These are phyloP conservation scores for Dryas octopetala DNA, from an alignment of 306 rosid species.

Conservation along the genomic window DNA sequence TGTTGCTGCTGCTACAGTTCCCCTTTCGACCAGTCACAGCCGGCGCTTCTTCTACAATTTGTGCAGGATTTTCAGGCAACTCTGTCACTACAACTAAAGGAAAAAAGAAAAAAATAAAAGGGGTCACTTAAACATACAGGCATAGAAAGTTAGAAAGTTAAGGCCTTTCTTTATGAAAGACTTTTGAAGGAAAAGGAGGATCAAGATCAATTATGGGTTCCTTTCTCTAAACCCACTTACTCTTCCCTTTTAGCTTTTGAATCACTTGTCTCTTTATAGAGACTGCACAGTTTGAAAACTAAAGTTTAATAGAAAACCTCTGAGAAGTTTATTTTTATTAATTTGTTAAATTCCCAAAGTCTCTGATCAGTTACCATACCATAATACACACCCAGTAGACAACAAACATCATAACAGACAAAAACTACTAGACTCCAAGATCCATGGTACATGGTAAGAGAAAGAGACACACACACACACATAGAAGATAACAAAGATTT, in stretches of 20 bases:
- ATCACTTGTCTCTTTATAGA: slow-evolving; percentile 39
- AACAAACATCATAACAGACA: slow-evolving; percentile 63
- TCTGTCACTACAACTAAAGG: slow-evolving; percentile 30
- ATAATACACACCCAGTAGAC: slow-evolving; percentile 28
- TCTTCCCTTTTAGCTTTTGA: slow-evolving; percentile 48
- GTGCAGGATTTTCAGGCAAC: slow-evolving; percentile 45
- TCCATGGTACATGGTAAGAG: background rate
- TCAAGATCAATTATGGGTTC: slow-evolving; percentile 41
- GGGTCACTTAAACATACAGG: slow-evolving; percentile 26
- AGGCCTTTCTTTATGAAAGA: slow-evolving; percentile 2
- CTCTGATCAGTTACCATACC: slow-evolving; percentile 37
- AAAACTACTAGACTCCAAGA: slow-evolving; percentile 66
- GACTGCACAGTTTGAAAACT: slow-evolving; percentile 32
- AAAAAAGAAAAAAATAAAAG: slow-evolving; percentile 26
- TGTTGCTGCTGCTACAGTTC: slow-evolving; percentile 51
- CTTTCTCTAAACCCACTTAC: slow-evolving; percentile 36
- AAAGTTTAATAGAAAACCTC: slow-evolving; percentile 30
- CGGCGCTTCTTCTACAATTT: slow-evolving; percentile 48
- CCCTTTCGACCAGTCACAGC: slow-evolving; percentile 37
- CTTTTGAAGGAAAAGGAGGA: slow-evolving; percentile 43
- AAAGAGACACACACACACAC: slow-evolving; percentile 13
- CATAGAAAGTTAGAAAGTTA: slow-evolving; percentile 40
- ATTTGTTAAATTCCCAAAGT: slow-evolving; percentile 30
- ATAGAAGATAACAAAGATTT: slow-evolving; percentile 6
- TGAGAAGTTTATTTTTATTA: slow-evolving; percentile 26